phyloP scores from a whole-genome alignment of 176 grass and related monocot genomes.

The Hordeum marinum region DNA sequence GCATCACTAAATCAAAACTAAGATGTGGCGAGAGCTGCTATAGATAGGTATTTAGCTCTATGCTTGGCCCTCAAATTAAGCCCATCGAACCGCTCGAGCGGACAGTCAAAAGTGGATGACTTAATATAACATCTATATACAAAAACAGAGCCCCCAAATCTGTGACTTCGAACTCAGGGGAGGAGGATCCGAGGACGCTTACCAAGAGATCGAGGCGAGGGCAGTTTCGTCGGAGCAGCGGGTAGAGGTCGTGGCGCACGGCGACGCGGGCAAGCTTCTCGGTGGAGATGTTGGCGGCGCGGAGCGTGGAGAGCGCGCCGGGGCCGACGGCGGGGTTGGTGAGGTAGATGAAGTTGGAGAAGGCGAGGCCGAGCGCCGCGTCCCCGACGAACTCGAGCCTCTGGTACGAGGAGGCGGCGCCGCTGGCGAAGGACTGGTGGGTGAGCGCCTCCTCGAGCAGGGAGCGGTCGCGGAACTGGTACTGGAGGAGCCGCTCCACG shows the following conservation, averaged over 20 bases:
- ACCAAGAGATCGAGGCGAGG: conserved; percentile 52
- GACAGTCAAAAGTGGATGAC: no score
- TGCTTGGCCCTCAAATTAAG: no score
- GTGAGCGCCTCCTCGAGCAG: conserved; percentile 80
- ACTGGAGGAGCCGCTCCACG: conserved; percentile 53
- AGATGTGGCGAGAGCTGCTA: no score
- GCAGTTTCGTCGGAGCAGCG: conserved; percentile 58
- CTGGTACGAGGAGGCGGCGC: conserved; percentile 35
- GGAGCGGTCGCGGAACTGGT: conserved; percentile 43
- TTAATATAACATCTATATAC: no score
- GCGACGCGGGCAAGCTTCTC: conserved; percentile 76
- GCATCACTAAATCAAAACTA: no score
- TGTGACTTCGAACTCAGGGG: not conserved
- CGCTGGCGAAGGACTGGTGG: conserved; percentile 49
- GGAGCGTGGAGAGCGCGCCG: conserved; percentile 52
- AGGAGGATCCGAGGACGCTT: not conserved
- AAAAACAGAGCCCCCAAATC: not conserved
- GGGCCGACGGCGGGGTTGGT: conserved; percentile 45
- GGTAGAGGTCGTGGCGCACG: conserved; percentile 57
- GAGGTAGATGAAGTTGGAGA: conserved; percentile 58
- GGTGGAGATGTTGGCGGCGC: conserved; percentile 74
- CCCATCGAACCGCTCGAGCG: no score
- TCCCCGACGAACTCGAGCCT: conserved; percentile 90
- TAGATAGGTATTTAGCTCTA: no score
- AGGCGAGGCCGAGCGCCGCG: conserved; percentile 57